Evolutionary conservation across 306 rosid genomes (phyloP), one percentile per base, ranked within the genome.

Genomic region (Aeschynomene evenia): DNA sequence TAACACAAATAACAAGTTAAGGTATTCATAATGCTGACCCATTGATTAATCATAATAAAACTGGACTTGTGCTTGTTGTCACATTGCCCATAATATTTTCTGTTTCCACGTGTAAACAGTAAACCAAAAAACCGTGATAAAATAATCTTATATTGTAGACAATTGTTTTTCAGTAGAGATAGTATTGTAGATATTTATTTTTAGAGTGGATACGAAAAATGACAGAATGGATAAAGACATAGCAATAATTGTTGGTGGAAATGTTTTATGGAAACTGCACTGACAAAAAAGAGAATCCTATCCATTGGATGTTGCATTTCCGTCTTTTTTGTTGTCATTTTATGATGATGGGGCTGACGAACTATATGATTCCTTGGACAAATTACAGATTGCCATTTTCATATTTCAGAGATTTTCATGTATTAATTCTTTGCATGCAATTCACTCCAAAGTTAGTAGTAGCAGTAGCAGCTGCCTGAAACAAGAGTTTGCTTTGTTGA

Each of bases 151-250:
- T 28, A 13, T 42, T 42, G 16, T 14, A 45, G 20, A 45, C 20
- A 14, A 42, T 0, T 23, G 42, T 11, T 48, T 31, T 9, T 67
- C 21, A 33, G 7, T 36, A 14, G 33, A 1, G 13, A 4, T 21
- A 2, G 59, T 18, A 6, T 20, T 2, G 43, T 45, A 11, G 4
- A 37, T 29, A 62, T 50, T 63, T 22, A 48, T 66, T 12, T 31
- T 18, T 22, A 33, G 10, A 5, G 37, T 6, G 67, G 52, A 52
- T 6, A 61, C 1, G 22, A 2, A 24, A 39, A 63, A 12, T 52
- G 56, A 53, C 71, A 53, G 53, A 63, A 52, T 12, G 71, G 31
- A 63, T 39, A 28, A 62, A 40, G 57, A 63, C 58, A 54, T 12
- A 42, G 12, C 16, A 31, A 20, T 54, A 12, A 49, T 74, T 73